Percentiles rank a stretch among this genome's conserved stretches.
Conservation (phyloP, 1,284 basidiomycete genomes). For the Phellopilus nigrolimitatus region DNA sequence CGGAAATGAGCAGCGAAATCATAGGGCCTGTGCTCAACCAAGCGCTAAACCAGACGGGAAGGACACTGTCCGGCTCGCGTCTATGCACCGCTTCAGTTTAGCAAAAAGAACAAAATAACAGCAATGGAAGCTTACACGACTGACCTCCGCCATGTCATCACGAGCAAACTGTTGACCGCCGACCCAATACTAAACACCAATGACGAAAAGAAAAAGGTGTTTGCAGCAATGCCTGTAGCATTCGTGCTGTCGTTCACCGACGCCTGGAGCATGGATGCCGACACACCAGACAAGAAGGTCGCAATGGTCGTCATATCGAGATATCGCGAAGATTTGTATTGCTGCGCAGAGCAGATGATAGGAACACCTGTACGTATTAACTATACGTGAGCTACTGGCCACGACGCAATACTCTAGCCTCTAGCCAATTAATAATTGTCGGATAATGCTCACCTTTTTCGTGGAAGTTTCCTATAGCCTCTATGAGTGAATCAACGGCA, state of each 20-base stretch:
- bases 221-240: conserved; percentile 2
- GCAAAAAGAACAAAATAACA: not conserved
- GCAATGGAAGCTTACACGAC: conserved; percentile 1
- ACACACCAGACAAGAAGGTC: conserved; percentile 6
- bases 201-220: conserved; percentile 12
- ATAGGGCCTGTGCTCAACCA: conserved; percentile 8
- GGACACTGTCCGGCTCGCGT: not conserved
- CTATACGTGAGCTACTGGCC: not conserved
- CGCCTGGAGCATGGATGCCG: conserved; percentile 2
- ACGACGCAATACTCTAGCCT: not conserved
- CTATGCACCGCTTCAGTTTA: too few species aligned
- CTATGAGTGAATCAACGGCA: conserved; percentile 1
- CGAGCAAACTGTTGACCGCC: conserved; percentile 10
- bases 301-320: conserved; percentile 14
- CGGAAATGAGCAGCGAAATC: conserved; percentile 7
- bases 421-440: not conserved
- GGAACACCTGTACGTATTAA: conserved; percentile 4
- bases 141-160: conserved; percentile 6
- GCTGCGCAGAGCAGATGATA: conserved; percentile 6
- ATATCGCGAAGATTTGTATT: conserved; percentile 7
- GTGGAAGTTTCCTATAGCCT: conserved; percentile 1
- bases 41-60: not conserved
- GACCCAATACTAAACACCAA: conserved; percentile 14
- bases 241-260: not conserved
- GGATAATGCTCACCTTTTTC: conserved; percentile 8